Evolutionary conservation across 2,329 filamentous ascomycete genomes (phyloP).

Genomic region (Beauveria medogensis): DNA sequence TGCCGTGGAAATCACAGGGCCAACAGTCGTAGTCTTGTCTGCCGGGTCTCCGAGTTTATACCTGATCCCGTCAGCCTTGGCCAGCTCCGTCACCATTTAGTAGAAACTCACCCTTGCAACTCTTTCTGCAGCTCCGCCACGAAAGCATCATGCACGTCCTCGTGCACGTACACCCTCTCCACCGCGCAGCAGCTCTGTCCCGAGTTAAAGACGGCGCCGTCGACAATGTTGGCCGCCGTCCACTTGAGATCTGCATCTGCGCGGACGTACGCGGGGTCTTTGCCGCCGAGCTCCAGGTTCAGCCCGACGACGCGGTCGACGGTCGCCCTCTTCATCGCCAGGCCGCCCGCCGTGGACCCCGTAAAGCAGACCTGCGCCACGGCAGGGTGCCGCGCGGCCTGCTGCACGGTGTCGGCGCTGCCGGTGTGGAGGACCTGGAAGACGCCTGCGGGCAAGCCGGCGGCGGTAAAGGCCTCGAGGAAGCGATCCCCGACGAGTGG

Average conservation of each 20-base stretch:
- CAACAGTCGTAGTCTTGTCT: conserved; percentile 70
- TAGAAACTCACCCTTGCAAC: conserved; percentile 43
- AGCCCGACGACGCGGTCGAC: conserved; percentile 77
- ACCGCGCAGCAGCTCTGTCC: conserved; percentile 94
- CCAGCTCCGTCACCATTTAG: not conserved
- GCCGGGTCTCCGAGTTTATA: conserved; percentile 84
- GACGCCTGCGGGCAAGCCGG: conserved; percentile 74
- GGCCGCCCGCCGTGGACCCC: conserved; percentile 78
- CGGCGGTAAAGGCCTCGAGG: conserved; percentile 64
- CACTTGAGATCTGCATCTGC: conserved; percentile 79
- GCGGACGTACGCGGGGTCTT: conserved; percentile 87
- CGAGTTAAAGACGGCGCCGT: conserved; percentile 92
- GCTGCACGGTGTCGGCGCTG: conserved; percentile 65
- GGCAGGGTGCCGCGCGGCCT: conserved; percentile 66
- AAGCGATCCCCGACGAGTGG: conserved; percentile 86
- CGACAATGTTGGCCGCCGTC: conserved; percentile 90
- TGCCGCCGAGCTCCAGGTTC: conserved; percentile 85
- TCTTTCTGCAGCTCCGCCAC: conserved; percentile 72
- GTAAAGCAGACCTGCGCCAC: conserved; percentile 85
- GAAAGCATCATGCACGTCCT: conserved; percentile 75
- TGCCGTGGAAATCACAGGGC: conserved; percentile 77
- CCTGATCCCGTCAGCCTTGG: not conserved
- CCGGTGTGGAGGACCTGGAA: conserved; percentile 91
- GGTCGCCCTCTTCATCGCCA: conserved; percentile 78
- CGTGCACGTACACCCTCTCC: conserved; percentile 85